Evolutionary conservation across 1,139 yeast genomes (phyloP).

Genomic region (Saccharomyces pastorianus): DNA sequence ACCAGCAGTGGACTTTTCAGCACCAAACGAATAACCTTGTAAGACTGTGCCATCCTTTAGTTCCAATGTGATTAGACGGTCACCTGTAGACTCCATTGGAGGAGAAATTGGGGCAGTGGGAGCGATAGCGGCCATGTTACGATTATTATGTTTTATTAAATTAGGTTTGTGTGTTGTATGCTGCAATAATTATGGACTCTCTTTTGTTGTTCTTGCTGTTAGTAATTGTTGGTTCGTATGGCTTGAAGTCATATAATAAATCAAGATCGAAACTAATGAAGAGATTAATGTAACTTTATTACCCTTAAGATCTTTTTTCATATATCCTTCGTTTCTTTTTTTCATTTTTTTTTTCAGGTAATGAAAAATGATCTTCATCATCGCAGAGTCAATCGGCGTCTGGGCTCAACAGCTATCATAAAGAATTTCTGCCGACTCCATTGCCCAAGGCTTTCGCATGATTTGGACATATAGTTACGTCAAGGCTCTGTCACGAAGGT

Average conservation of each 20-base stretch:
- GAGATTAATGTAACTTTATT: not conserved
- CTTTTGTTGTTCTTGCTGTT: not conserved
- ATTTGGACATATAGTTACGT: not conserved
- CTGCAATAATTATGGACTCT: not conserved
- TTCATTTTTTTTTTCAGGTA: not conserved
- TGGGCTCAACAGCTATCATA: not conserved
- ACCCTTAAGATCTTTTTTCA: not conserved
- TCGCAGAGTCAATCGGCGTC: not conserved
- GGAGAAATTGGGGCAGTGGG: constrained; percentile 77
- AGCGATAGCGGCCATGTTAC: constrained; percentile 26
- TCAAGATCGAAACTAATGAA: not conserved
- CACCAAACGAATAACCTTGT: constrained; percentile 98
- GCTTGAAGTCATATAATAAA: not conserved
- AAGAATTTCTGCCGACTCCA: not conserved
- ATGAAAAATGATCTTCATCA: not conserved
- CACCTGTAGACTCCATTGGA: constrained; percentile 74
- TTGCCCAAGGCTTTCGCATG: not conserved
- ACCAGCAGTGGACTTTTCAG: constrained; percentile 80
- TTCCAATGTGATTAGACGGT: constrained; percentile 81
- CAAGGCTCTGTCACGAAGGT: not conserved
- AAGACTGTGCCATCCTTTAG: constrained; percentile 82
- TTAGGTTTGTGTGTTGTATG: not conserved
- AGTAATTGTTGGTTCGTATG: not conserved
- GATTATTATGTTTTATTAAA: constrained; percentile 1
- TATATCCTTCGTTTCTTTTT: not conserved